Conservation (phyloP, 164 flowering plant genomes). For the Annona cherimola region DNA sequence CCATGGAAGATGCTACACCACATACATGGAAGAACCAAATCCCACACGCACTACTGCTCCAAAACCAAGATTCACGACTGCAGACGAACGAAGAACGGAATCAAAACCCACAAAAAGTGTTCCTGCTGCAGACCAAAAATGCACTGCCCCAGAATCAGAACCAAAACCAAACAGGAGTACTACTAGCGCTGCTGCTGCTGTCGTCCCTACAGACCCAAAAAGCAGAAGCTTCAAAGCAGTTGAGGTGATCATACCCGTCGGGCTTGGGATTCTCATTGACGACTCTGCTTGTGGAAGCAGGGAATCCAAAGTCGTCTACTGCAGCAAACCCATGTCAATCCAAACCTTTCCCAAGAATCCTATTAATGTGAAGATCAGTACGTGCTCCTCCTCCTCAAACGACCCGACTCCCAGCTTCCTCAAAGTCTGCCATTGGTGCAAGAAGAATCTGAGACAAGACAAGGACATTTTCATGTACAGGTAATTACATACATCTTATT, state of each 20-base stretch:
- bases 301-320: neutral
- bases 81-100: too few species aligned
- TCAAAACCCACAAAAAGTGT: too few species aligned
- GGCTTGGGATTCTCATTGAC: neutral
- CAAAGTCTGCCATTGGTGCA: neutral
- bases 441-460: neutral
- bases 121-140: too few species aligned
- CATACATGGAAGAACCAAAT: neutral
- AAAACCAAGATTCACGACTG: too few species aligned
- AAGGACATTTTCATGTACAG: constrained; percentile 5
- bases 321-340: neutral
- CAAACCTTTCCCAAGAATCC: neutral
- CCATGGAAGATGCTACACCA: neutral
- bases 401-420: neutral
- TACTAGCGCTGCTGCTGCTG: too few species aligned
- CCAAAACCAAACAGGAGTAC: too few species aligned
- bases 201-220: too few species aligned
- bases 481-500: neutral
- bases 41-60: too few species aligned
- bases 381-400: neutral
- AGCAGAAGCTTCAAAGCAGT: too few species aligned
- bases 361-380: too few species aligned
- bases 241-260: neutral
- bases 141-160: too few species aligned
- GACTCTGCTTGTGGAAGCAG: neutral